Base-by-base conservation (phyloP, 139 green algal genomes). In the Ulvella scutata region DNA sequence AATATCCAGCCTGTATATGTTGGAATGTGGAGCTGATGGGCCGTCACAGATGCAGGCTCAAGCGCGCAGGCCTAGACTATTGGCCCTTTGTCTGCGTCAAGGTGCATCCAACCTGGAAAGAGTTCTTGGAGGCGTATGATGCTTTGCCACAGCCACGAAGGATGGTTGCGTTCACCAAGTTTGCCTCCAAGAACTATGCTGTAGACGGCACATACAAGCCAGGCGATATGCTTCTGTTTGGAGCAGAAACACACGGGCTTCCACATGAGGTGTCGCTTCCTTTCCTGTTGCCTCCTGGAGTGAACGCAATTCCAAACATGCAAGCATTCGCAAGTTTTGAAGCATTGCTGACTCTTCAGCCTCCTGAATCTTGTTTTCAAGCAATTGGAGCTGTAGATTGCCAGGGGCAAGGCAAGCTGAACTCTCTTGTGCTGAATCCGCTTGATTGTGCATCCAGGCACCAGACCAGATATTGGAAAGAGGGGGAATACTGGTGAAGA, bases 1-100 rank as follows among this genome's bases (percentile, higher is more conserved):
- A n/a, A n/a, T n/a, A n/a, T n/a, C n/a, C n/a, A n/a, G n/a, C n/a
- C n/a, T n/a, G n/a, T n/a, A n/a, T n/a, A n/a, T n/a, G n/a, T n/a
- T n/a, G n/a, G n/a, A n/a, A n/a, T n/a, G n/a, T n/a, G n/a, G n/a
- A n/a, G n/a, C n/a, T n/a, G n/a, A 74, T 74, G 62, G 23, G 31
- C 31, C 28, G n/a, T 13, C 62, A 7, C 4, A 4, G 10, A 17
- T 79, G 75, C 75, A 91, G 87, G 78, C 44, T 95, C 62, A 95
- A 93, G 79, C 82, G 89, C 3, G 90, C 90, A 7, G 91, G 91
- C 0, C 82, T 96, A 10, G 91, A 96, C 74, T 96, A 96, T 73
- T 96, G 91, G 91, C 72, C 82, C 2, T 86, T 79, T 20, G 87
- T 97, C 0, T 83, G 79, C 6, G 87, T 97, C 6, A 80, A 82